Evolutionary conservation across 805 yeast genomes (phyloP).

Genomic region (Hanseniaspora clermontiae): DNA sequence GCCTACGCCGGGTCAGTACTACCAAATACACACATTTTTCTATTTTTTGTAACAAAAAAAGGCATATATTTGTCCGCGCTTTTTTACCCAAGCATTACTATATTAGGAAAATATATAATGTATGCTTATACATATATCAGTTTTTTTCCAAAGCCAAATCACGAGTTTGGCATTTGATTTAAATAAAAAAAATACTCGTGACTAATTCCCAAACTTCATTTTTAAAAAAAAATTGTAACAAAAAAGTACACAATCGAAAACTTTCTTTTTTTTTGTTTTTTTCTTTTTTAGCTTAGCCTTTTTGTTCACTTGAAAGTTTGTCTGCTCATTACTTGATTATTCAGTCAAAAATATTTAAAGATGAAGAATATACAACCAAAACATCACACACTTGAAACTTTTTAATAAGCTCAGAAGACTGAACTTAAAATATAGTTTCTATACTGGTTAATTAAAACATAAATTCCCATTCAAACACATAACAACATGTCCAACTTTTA

Average conservation of each 20-base stretch:
- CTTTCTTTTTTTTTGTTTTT: neutral
- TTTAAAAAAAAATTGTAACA: neutral
- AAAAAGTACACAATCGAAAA: neutral
- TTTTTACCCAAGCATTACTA: neutral
- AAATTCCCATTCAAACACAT: neutral
- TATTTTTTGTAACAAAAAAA: neutral
- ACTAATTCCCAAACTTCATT: neutral
- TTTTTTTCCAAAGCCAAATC: neutral
- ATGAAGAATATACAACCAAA: neutral
- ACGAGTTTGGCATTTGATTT: neutral
- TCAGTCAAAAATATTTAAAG: neutral
- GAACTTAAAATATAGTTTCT: too few species aligned
- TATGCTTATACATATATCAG: too few species aligned
- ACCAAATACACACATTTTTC: too few species aligned
- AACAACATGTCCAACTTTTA: slow-evolving; percentile 50
- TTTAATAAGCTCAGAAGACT: too few species aligned
- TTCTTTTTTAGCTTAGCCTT: neutral
- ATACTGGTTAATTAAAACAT: too few species aligned
- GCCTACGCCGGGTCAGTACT: neutral
- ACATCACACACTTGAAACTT: too few species aligned
- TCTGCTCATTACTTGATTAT: neutral
- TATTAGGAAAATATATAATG: neutral
- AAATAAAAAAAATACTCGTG: neutral
- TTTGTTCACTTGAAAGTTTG: neutral
- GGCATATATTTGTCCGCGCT: too few species aligned